Conservation (phyloP, 805 yeast genomes). For the Spathaspora boniae region DNA sequence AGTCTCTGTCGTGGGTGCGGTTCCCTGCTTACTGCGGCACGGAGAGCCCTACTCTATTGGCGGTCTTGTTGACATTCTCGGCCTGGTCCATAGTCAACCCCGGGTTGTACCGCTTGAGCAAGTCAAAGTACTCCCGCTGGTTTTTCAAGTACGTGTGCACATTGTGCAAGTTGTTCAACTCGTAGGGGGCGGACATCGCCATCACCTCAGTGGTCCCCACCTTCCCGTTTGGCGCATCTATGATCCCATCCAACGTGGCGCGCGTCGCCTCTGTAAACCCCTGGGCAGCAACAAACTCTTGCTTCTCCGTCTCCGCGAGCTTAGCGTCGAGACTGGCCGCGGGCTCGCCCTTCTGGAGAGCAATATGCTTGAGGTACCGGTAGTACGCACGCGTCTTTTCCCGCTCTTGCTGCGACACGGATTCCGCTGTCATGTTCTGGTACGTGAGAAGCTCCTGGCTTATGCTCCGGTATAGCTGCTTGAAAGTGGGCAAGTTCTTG, state of each 20-base stretch:
- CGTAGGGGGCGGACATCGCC: constrained; percentile 9
- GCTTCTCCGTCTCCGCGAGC: constrained; percentile 12
- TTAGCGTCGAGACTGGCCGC: constrained; percentile 25
- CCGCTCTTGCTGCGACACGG: constrained; percentile 37
- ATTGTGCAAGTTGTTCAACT: constrained; percentile 48
- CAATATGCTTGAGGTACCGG: constrained; percentile 47
- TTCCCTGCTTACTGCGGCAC: constrained; percentile 31
- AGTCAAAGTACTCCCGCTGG: constrained; percentile 74
- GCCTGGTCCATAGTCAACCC: constrained; percentile 73
- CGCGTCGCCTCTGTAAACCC: neutral
- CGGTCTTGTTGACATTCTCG: constrained; percentile 77
- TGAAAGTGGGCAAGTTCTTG: constrained; percentile 10
- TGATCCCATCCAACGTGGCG: neutral
- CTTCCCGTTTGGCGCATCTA: neutral
- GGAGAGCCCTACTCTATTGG: constrained; percentile 81
- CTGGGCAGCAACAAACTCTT: constrained; percentile 2
- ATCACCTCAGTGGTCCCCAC: neutral
- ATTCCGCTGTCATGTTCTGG: constrained; percentile 31
- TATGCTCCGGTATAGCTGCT: constrained; percentile 20
- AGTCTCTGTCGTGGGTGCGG: too few relatives aligned
- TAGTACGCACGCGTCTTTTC: constrained; percentile 46
- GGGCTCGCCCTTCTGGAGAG: constrained; percentile 33
- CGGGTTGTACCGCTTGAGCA: constrained; percentile 83
- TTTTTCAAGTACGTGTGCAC: constrained; percentile 59
- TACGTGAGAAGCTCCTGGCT: constrained; percentile 38